Base-by-base conservation (phyloP, 192 early-diverging fungal species). In the Podila verticillata region DNA sequence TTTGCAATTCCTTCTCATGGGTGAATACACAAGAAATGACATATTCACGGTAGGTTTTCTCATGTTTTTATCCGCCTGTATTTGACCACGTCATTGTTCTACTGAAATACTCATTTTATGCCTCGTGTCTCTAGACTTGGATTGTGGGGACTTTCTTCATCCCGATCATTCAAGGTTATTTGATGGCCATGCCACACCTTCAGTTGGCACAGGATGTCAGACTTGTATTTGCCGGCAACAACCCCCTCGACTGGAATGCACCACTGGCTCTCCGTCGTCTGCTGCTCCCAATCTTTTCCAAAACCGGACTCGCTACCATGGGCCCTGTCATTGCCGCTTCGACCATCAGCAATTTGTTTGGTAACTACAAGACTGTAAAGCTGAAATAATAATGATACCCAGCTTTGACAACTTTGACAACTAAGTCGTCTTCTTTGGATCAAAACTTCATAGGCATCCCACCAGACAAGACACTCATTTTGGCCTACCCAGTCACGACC, bases 121-220 rank as follows among this genome's bases (percentile, higher is more conserved):
- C 10, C 31, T 24, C 29, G 32, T 48, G 29, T 51, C 31, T 83
- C 47, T 85, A 93, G 85, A 89, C 92, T 63, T 95, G 92, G 92
- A 87, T 91, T 0, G 75, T 93, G 48, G 94, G 94, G 19, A 75
- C 91, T n/a, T 82, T 94, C 5, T 93, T 91, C 64, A 85, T 92
- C 81, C 92, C 92, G 66, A 91, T 95, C 60, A 56, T 75, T 29
- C 88, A 92, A 77, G 81, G 85, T 28, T 64, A 91, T 15, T 44
- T 92, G 17, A 80, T 86, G 57, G 81, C 84, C 32, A 64, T 88
- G 31, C 90, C 92, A 31, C 75, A 89, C 36, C 89, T 86, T 67
- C 35, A 66, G 19, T 83, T 84, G 39, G 75, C 62, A 12, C 22
- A 39, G 1, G 57, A 70, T n/a, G n/a, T 78, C 26, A 78, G 70